phyloP scores from a whole-genome alignment of 352 stramenopile species.

The Sclerospora graminicola region DNA sequence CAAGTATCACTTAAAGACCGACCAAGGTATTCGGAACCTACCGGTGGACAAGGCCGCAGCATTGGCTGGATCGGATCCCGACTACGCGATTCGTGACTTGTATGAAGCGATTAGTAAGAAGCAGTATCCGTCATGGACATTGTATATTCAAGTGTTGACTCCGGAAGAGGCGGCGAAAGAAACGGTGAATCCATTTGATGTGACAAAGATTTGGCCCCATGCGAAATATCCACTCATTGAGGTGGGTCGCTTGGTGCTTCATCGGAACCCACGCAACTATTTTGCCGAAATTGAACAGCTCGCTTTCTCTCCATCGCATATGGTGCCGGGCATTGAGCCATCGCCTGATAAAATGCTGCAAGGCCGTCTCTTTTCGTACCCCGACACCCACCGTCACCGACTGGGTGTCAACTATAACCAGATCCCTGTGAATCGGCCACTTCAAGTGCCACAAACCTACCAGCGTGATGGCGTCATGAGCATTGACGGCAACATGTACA shows the following conservation, averaged over 20 bases:
- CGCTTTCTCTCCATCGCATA: slow-evolving; percentile 76
- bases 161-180: slow-evolving; percentile 44
- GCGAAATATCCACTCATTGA: slow-evolving; percentile 72
- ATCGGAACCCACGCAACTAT: slow-evolving; percentile 85
- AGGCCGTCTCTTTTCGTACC: slow-evolving; percentile 84
- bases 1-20: slow-evolving; percentile 92
- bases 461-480: slow-evolving; percentile 60
- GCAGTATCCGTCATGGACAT: slow-evolving; percentile 79
- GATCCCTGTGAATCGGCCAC: slow-evolving; percentile 81
- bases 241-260: slow-evolving; percentile 73
- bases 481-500: slow-evolving; percentile 53
- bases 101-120: slow-evolving; percentile 84
- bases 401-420: slow-evolving; percentile 86
- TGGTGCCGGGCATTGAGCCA: slow-evolving; percentile 82
- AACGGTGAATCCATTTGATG: slow-evolving; percentile 86
- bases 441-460: slow-evolving; percentile 51
- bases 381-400: slow-evolving; percentile 80
- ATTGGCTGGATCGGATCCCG: slow-evolving; percentile 65
- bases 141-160: slow-evolving; percentile 90
- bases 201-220: slow-evolving; percentile 91
- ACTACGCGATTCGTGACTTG: slow-evolving; percentile 86
- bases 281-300: slow-evolving; percentile 88
- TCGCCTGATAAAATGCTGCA: slow-evolving; percentile 86
- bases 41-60: slow-evolving; percentile 60
- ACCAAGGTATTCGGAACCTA: slow-evolving; percentile 86